Conservation (phyloP, 768 basidiomycete genomes). For the Auricularia cornea region DNA sequence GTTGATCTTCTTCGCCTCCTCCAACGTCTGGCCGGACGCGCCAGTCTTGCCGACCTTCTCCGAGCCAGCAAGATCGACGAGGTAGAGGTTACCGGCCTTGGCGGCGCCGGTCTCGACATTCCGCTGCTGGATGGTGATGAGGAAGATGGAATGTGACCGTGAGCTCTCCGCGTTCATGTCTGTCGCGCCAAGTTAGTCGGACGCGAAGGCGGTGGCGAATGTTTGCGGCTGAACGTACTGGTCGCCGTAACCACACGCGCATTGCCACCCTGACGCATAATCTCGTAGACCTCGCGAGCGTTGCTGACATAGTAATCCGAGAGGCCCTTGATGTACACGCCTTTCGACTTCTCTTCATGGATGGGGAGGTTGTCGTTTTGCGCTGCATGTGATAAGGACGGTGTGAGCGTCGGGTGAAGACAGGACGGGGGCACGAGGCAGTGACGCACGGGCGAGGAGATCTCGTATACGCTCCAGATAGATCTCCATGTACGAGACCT, state of each 20-base stretch:
- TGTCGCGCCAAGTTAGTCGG: conserved; percentile 27
- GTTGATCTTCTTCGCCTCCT: conserved; percentile 99
- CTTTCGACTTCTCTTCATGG: conserved; percentile 95
- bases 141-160: conserved; percentile 97
- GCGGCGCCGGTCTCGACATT: conserved; percentile 94
- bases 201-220: neutral
- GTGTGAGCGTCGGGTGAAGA: neutral
- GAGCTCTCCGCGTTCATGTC: conserved; percentile 99
- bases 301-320: conserved; percentile 98
- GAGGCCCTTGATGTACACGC: conserved; percentile 95
- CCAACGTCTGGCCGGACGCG: conserved; percentile 95
- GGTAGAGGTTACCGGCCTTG: conserved; percentile 94
- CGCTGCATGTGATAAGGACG: conserved; percentile 34
- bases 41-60: conserved; percentile 99
- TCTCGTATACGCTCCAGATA: conserved; percentile 95
- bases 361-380: conserved; percentile 98
- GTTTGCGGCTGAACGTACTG: conserved; percentile 45
- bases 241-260: conserved; percentile 91
- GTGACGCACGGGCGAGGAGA: conserved; percentile 79
- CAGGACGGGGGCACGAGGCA: neutral
- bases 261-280: conserved; percentile 93
- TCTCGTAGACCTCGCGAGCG: conserved; percentile 93
- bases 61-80: conserved; percentile 95
- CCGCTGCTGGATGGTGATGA: conserved; percentile 93
- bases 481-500: conserved; percentile 99